These are phyloP conservation scores for Carallia brachiata DNA, from an alignment of 345 rosid genomes.

Conservation along the genomic window DNA sequence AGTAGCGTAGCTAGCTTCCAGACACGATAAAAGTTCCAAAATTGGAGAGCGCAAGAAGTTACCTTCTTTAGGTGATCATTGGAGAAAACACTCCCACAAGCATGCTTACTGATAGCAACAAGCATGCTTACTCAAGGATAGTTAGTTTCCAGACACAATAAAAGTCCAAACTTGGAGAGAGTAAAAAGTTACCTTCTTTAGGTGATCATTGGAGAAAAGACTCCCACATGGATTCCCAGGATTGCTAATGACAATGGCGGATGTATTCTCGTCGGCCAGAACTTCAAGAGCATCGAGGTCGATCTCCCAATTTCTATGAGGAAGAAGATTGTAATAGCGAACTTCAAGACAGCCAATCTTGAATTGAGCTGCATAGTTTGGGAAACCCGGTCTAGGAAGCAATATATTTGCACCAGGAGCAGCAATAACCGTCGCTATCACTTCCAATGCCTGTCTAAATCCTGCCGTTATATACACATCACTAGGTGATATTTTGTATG, in stretches of 20 bases:
- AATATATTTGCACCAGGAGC: conserved; percentile 54
- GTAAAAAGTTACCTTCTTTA: conserved; percentile 29
- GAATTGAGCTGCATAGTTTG: conserved; percentile 44
- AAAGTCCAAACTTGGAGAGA: background rate
- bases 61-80: conserved; percentile 46
- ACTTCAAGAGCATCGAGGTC: conserved; percentile 53
- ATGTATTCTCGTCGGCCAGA: conserved; percentile 57
- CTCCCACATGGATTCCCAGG: conserved; percentile 52
- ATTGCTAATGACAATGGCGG: conserved; percentile 52
- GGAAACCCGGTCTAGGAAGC: conserved; percentile 43
- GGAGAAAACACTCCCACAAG: conserved; percentile 31
- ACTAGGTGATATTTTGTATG: conserved; percentile 46
- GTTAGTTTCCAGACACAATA: no score
- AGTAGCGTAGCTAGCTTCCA: no score
- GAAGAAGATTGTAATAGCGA: conserved; percentile 59
- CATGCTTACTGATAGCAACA: no score
- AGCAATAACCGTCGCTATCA: conserved; percentile 37
- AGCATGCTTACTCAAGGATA: no score
- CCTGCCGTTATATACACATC: conserved; percentile 51
- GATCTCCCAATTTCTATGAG: conserved; percentile 57
- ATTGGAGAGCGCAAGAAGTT: background rate
- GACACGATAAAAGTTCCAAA: no score
- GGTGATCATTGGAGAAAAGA: conserved; percentile 42
- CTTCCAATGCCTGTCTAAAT: conserved; percentile 54
- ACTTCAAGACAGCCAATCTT: conserved; percentile 30